Base-by-base conservation (phyloP, 805 yeast genomes). In the Spathaspora girioi region DNA sequence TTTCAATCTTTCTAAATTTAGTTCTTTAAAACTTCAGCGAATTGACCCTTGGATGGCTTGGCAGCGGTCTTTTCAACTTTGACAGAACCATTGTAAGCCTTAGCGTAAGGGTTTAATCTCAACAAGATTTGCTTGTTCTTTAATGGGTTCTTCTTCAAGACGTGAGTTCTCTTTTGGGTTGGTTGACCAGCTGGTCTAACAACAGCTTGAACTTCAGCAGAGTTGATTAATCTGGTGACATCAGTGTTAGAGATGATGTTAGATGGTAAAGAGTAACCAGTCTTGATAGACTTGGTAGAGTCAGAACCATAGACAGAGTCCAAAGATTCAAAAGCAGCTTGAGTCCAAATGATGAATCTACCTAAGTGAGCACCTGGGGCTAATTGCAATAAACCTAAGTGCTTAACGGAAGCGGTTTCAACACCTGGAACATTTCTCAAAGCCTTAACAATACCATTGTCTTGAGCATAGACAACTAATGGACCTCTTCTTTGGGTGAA, bases 291-390 rank as follows among this genome's bases (percentile, higher is more conserved):
- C 67, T 85, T 82, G 73, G 87, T 83, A 68, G 92, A 74, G 74
- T 87, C 96, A 63, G 96, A 84, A 76, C 96, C 96, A 94, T 94
- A 94, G 83, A 94, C 89, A 62, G 91, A 81, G 84, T 94, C 99
- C 73, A 94, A 85, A 70, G 92, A 84, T 75, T 92, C 87, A 78
- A 94, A 91, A 75, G 99, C 99, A 75, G 90, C 81, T 83, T 92
- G 97, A 73, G 99, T 92, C 99, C 99, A 94, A 90, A 94, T 90
- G 73, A 94, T 87, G 73, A 94, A 94, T 86, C 99, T 92, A 83
- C 99, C 99, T 71, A 94, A 83, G 85, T 94, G 99, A 75, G 98
- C 96, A 87, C 99, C 99, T 79, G 99, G 99, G 69, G 99, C 99
- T 73, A 94, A 88, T 84, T 93, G 98, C 76, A 94, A 87, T 70